Evolutionary conservation across 805 yeast species (phyloP).

Genomic region (Suhomyces faveliae): DNA sequence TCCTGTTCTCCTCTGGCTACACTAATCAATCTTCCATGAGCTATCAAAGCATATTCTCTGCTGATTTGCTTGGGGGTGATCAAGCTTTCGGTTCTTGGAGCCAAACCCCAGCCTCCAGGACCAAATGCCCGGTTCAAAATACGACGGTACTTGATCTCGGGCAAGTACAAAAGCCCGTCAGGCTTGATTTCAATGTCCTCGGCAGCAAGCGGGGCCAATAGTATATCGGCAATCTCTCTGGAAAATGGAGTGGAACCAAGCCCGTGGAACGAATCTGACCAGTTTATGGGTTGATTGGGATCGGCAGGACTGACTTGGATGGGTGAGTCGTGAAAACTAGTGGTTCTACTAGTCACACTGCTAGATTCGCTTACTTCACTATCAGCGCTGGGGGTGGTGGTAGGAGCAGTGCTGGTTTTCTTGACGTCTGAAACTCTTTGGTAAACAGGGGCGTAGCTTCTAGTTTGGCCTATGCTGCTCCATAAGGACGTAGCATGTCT

Average conservation of each 20-base stretch:
- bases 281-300: conserved; percentile 45
- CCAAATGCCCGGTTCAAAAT: conserved; percentile 90
- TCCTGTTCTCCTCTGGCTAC: conserved; percentile 96
- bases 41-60: conserved; percentile 84
- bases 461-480: background rate
- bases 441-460: conserved; percentile 12
- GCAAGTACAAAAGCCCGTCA: conserved; percentile 87
- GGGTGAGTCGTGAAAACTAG: conserved; percentile 23
- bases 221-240: conserved; percentile 53
- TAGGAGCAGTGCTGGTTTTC: background rate
- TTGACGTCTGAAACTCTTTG: conserved; percentile 6
- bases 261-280: conserved; percentile 88
- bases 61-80: conserved; percentile 75
- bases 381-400: background rate
- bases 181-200: conserved; percentile 92
- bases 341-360: background rate
- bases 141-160: conserved; percentile 93
- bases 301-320: conserved; percentile 7
- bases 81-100: conserved; percentile 84
- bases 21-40: conserved; percentile 84
- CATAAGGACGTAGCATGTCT: background rate
- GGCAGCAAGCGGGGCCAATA: conserved; percentile 60
- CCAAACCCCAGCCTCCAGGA: conserved; percentile 98
- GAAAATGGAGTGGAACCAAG: conserved; percentile 78
- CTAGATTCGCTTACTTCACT: background rate